A percentile compares a stretch with the other conserved stretches of the same genome.
These are phyloP conservation scores for Cerrena zonata DNA, from an alignment of 1,284 basidiomycete species.

Conservation along the genomic window DNA sequence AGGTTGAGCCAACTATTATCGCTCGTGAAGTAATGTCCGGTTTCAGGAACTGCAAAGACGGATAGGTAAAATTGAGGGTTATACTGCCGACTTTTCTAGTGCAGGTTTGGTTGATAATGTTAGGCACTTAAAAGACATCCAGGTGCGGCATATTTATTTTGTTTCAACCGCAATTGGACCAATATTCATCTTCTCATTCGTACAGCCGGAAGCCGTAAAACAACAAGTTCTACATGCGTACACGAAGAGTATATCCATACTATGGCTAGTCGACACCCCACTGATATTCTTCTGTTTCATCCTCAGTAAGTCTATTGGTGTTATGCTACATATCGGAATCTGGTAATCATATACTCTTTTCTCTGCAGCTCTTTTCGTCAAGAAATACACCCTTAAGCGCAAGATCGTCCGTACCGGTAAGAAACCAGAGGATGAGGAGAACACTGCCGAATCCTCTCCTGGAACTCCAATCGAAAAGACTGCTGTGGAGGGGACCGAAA, in stretches of 20 bases:
- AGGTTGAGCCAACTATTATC: not conserved
- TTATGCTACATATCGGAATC: not conserved
- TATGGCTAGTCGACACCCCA: slow-evolving; percentile 66
- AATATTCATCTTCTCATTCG: not conserved
- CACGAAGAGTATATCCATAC: slow-evolving; percentile 53
- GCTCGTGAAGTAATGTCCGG: not conserved
- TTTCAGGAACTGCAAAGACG: slow-evolving; percentile 41
- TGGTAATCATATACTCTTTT: not conserved
- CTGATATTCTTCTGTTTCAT: slow-evolving; percentile 47
- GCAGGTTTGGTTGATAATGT: slow-evolving; percentile 49
- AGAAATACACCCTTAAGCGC: slow-evolving; percentile 11
- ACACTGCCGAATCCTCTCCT: not conserved
- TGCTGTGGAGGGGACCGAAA: not conserved
- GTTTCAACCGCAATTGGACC: slow-evolving; percentile 8
- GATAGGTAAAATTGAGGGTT: slow-evolving; percentile 38
- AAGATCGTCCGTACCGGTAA: slow-evolving; percentile 3
- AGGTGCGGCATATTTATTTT: slow-evolving; percentile 27
- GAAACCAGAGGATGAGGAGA: not conserved
- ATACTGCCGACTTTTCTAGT: slow-evolving; percentile 41
- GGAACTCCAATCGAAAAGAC: not conserved
- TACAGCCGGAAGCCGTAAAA: slow-evolving; percentile 24
- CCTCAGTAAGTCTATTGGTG: slow-evolving; percentile 46
- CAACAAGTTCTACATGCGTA: slow-evolving; percentile 59
- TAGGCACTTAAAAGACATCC: slow-evolving; percentile 41
- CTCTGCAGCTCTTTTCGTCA: slow-evolving; percentile 11